These are phyloP conservation scores for Curvularia sp. DNA, from an alignment of 2,329 filamentous ascomycete species.

Conservation along the genomic window DNA sequence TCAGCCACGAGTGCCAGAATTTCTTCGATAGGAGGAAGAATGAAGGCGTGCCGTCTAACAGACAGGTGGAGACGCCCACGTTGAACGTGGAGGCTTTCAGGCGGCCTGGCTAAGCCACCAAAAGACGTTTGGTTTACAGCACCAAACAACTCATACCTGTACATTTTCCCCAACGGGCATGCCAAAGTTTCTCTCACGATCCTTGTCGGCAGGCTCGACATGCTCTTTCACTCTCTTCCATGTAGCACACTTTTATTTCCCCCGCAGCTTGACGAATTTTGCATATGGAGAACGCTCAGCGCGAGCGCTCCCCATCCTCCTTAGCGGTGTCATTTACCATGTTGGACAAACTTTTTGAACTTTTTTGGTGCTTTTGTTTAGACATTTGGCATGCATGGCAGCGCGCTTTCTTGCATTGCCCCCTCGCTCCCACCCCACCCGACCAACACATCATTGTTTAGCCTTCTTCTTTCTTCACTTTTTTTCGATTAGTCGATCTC, in stretches of 20 bases:
- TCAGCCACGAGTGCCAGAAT: slow-evolving; percentile 79
- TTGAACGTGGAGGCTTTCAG: slow-evolving; percentile 70
- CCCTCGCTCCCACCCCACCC: not conserved
- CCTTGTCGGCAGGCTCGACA: slow-evolving; percentile 34
- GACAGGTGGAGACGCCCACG: slow-evolving; percentile 72
- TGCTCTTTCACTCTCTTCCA: slow-evolving; percentile 4
- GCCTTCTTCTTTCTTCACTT: not conserved
- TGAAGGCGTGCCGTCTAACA: slow-evolving; percentile 72
- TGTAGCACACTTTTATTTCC: slow-evolving; percentile 3
- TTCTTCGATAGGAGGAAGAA: slow-evolving; percentile 78
- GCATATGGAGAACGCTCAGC: slow-evolving; percentile 19
- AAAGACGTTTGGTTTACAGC: not conserved
- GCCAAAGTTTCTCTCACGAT: slow-evolving; percentile 5
- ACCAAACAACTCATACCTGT: slow-evolving; percentile 3
- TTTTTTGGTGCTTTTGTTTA: not conserved
- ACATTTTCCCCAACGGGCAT: slow-evolving; percentile 8
- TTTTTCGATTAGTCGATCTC: not conserved
- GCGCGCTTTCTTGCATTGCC: slow-evolving; percentile 36
- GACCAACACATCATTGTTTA: not conserved
- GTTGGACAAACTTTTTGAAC: not conserved
- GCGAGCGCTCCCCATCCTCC: slow-evolving; percentile 4
- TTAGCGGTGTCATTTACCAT: slow-evolving; percentile 17
- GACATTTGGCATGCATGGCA: slow-evolving; percentile 32
- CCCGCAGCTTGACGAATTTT: slow-evolving; percentile 23
- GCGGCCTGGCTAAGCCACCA: slow-evolving; percentile 47